Conservation (phyloP, 2,329 filamentous ascomycete species). For the Zymoseptoria ardabiliae region DNA sequence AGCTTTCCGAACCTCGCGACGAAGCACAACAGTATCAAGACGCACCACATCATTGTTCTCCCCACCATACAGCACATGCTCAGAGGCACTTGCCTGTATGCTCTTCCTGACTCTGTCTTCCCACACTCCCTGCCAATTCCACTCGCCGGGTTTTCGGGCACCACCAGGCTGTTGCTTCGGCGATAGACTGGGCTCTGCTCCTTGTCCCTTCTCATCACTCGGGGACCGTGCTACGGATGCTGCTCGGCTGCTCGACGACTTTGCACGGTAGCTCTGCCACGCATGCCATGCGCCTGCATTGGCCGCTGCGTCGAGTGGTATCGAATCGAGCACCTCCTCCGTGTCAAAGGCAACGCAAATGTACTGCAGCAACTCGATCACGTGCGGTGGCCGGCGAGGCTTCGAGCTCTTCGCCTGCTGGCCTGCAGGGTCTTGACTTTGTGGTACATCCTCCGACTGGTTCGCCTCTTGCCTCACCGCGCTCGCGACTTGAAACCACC, state of each 20-base stretch:
- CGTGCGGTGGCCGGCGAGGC: conserved; percentile 21
- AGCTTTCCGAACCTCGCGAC: not conserved
- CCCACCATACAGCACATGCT: conserved; percentile 69
- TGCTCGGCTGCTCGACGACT: conserved; percentile 21
- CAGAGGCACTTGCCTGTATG: conserved; percentile 68
- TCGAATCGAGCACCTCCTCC: conserved; percentile 64
- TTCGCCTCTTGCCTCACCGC: conserved; percentile 1
- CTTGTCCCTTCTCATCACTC: conserved; percentile 8
- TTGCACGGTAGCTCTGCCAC: conserved; percentile 66
- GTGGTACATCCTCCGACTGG: conserved; percentile 3
- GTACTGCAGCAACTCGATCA: conserved; percentile 63
- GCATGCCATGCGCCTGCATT: conserved; percentile 93
- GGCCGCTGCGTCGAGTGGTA: conserved; percentile 74
- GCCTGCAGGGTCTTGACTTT: conserved; percentile 1
- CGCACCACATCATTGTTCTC: conserved; percentile 65
- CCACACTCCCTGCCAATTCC: conserved; percentile 99
- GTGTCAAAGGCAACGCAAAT: conserved; percentile 76
- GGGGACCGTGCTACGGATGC: conserved; percentile 8
- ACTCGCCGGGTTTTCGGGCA: conserved; percentile 65
- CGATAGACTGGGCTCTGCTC: conserved; percentile 17
- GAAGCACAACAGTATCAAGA: not conserved
- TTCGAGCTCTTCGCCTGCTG: conserved; percentile 1
- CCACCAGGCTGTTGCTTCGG: conserved; percentile 31
- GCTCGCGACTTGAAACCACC: conserved; percentile 58
- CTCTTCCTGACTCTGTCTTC: conserved; percentile 77